Evolutionary conservation across 176 grass and related monocot genomes (phyloP).

Genomic region (Triticum aestivum): IWGSC_CS_RefSeq_v2.1 NC_057810.1:633796903-633797402

Average conservation of each 20-base stretch:
- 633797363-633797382: too few relatives aligned
- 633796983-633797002: neutral
- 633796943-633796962: constrained; percentile 2
- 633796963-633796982: neutral
- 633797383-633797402: too few relatives aligned
- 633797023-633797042: constrained; percentile 14
- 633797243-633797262: constrained; percentile 14
- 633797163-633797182: constrained; percentile 3
- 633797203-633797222: neutral
- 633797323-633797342: too few relatives aligned
- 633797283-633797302: neutral
- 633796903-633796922: neutral
- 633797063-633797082: neutral
- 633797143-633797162: neutral
- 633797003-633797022: neutral
- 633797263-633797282: neutral
- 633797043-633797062: neutral
- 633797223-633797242: neutral
- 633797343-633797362: too few relatives aligned
- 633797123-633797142: neutral
- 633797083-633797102: neutral
- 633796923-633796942: neutral
- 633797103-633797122: neutral
- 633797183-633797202: constrained; percentile 14
- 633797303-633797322: too few relatives aligned